Evolutionary conservation across 352 stramenopile genomes (phyloP), one percentile per base, ranked within the genome.

Genomic region (Globisporangium apiculatum): DNA sequence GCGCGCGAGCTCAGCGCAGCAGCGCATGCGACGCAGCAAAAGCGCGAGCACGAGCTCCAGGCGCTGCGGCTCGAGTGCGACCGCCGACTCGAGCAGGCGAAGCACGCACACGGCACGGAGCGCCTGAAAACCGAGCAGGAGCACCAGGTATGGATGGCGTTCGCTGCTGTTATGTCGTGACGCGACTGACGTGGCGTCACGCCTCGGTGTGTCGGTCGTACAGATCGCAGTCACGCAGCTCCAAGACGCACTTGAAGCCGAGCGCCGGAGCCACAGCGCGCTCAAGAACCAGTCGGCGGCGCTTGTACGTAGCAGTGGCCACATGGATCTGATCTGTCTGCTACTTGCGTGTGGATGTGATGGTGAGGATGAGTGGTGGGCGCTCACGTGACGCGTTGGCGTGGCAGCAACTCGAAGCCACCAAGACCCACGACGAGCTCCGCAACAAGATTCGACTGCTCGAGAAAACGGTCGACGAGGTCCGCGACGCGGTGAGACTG

Each of bases 401-500:
- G 51, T 37, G 36, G 48, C 11, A 68, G 64, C 43, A 69, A 67
- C 69, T 83, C 61, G 49, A 66, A 48, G 55, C 73, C 51, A 71
- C 83, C 42, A 67, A 69, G 11, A 61, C 73, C 2, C 72, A 81
- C 43, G 67, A 71, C 41, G 81, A 89, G 41, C 50, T 80, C 8
- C 71, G 76, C n/a, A 76, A 91, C 58, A 65, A 67, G 8, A 62
- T 79, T n/a, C 51, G 65, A n/a, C 79, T 77, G 12, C 69, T 91
- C 5, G 68, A 89, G 54, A 89, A 87, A 53, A 73, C 89, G 48
- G 66, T 83, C 1, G 72, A 84, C 38, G 67, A 81, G 38, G 65
- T 87, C 38, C 75, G 76, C 15, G 79, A 89, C 52, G 72, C 68
- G 51, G 76, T 87, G 67, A 45, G 57, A 55, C 12, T 2, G 46